phyloP scores from a whole-genome alignment of 2,329 filamentous ascomycete species.

The Fusarium nematophilum region DNA sequence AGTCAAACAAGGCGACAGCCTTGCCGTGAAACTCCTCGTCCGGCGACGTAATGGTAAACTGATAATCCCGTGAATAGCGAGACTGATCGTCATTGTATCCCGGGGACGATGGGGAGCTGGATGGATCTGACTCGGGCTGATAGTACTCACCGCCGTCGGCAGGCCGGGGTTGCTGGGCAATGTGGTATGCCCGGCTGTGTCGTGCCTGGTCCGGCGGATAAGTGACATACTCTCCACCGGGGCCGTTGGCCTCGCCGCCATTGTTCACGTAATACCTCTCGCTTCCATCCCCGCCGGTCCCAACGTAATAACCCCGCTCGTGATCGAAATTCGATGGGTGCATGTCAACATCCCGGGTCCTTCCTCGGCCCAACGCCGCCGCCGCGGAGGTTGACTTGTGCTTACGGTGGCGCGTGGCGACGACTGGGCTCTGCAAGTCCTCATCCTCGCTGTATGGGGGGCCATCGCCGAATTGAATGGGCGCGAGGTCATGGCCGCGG shows the following conservation, averaged over 20 bases:
- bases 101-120: constrained; percentile 69
- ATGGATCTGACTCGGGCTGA: constrained; percentile 66
- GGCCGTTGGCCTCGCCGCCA: constrained; percentile 76
- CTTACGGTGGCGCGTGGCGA: constrained; percentile 86
- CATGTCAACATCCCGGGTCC: constrained; percentile 59
- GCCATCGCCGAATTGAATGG: constrained; percentile 86
- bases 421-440: constrained; percentile 91
- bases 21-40: constrained; percentile 99
- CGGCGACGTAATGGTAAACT: constrained; percentile 93
- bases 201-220: constrained; percentile 75
- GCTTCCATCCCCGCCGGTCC: constrained; percentile 75
- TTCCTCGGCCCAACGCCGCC: constrained; percentile 56
- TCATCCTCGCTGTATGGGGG: constrained; percentile 97
- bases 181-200: constrained; percentile 61
- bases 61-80: constrained; percentile 89
- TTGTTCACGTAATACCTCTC: constrained; percentile 81
- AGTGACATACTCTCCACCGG: constrained; percentile 83
- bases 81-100: constrained; percentile 73
- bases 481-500: constrained; percentile 78
- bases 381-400: constrained; percentile 76
- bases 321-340: constrained; percentile 64
- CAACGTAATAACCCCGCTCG: constrained; percentile 75
- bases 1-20: constrained; percentile 94
- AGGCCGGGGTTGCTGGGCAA: constrained; percentile 59
- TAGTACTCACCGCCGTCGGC: constrained; percentile 63